Evolutionary conservation across 352 stramenopile species (phyloP).

Genomic region (Pythium aphanidermatum): DNA sequence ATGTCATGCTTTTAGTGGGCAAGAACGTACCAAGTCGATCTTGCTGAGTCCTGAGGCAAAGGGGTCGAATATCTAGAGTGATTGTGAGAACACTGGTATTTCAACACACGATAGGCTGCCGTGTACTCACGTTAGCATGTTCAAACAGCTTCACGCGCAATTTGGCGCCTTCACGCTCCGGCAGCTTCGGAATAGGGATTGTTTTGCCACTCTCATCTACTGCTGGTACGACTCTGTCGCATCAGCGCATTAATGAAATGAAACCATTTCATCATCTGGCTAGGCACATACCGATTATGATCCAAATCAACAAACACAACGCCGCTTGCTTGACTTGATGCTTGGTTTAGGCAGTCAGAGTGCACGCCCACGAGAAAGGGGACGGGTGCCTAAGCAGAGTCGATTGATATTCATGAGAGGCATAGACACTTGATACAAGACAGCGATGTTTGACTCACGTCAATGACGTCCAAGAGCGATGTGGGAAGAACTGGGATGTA

Average conservation of each 20-base stretch:
- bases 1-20: background rate
- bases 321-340: conserved; percentile 52
- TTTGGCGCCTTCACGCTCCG: conserved; percentile 62
- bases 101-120: background rate
- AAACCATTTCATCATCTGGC: background rate
- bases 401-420: background rate
- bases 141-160: conserved; percentile 54
- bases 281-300: conserved; percentile 61
- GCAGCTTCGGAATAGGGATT: conserved; percentile 62
- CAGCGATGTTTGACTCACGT: conserved; percentile 67
- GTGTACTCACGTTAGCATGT: conserved; percentile 40
- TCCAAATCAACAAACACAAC: conserved; percentile 95
- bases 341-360: conserved; percentile 65
- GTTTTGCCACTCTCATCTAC: conserved; percentile 58
- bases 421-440: background rate
- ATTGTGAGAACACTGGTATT: background rate
- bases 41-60: conserved; percentile 66
- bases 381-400: conserved; percentile 70
- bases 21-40: conserved; percentile 45
- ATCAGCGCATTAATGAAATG: background rate
- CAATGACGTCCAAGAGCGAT: conserved; percentile 90
- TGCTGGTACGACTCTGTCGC: conserved; percentile 55
- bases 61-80: conserved; percentile 69
- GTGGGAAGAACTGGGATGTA: conserved; percentile 93
- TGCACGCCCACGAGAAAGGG: conserved; percentile 93